phyloP scores from a whole-genome alignment of 768 basidiomycete genomes.

The Boletus pseudo-olivaceus region DNA sequence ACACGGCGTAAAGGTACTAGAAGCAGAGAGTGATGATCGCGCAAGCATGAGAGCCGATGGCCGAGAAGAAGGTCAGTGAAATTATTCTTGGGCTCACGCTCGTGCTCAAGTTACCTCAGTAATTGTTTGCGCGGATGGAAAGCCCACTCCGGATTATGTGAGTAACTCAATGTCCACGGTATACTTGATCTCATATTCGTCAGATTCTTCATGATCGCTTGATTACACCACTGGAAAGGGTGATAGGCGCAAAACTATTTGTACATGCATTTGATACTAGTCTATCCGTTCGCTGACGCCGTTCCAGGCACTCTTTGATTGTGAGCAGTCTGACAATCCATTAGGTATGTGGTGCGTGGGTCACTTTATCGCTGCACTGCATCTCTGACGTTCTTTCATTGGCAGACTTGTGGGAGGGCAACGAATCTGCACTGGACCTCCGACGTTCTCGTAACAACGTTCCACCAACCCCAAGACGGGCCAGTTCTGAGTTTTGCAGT shows the following conservation, averaged over 20 bases:
- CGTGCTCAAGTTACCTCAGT: conserved; percentile 8
- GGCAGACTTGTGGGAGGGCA: conserved; percentile 17
- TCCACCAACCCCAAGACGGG: conserved; percentile 1
- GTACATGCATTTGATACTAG: conserved; percentile 2
- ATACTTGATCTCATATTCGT: neutral
- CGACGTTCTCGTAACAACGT: too few species aligned
- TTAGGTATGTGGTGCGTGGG: conserved; percentile 14
- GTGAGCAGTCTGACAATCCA: conserved; percentile 28
- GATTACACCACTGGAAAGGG: conserved; percentile 17
- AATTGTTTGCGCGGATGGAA: conserved; percentile 18
- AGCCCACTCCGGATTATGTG: conserved; percentile 23
- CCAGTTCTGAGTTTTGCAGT: conserved; percentile 3
- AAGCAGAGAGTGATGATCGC: conserved; percentile 21
- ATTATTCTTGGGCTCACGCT: neutral
- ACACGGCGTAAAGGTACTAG: conserved; percentile 20
- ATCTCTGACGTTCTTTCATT: neutral
- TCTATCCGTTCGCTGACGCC: neutral
- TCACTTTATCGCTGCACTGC: neutral
- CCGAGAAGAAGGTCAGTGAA: conserved; percentile 43
- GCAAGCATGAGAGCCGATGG: conserved; percentile 44
- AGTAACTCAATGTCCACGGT: neutral
- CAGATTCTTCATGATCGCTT: conserved; percentile 22
- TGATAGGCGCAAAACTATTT: conserved; percentile 20
- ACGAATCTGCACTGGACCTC: conserved; percentile 10
- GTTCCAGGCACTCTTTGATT: conserved; percentile 28